A percentile compares a stretch with the other conserved stretches of the same genome.
These are phyloP conservation scores for Rubus parviflorus DNA, from an alignment of 306 rosid genomes.

Conservation along the genomic window DNA sequence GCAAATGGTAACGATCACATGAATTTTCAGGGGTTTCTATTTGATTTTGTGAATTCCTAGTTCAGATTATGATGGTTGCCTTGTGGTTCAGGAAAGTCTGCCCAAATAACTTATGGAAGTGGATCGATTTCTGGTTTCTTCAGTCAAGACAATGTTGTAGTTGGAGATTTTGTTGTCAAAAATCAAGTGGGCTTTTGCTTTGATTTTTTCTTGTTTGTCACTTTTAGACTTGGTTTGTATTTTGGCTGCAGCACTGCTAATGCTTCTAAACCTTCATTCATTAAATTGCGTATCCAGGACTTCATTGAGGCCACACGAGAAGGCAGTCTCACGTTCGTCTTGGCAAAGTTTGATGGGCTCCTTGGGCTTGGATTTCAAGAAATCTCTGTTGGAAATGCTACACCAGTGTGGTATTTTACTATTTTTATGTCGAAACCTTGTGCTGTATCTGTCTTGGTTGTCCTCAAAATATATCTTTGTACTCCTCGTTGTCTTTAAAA, in stretches of 20 bases:
- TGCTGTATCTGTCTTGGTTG: conserved; percentile 15
- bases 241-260: conserved; percentile 14
- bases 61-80: conserved; percentile 11
- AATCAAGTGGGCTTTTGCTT: conserved; percentile 51
- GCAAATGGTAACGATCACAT: conserved; percentile 49
- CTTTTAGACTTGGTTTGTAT: conserved; percentile 4
- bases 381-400: conserved; percentile 68
- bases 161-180: conserved; percentile 65
- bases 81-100: conserved; percentile 60
- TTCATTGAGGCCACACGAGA: conserved; percentile 82
- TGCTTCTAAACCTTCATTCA: neutral
- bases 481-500: neutral
- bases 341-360: conserved; percentile 80
- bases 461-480: conserved; percentile 4
- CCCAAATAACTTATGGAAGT: conserved; percentile 68
- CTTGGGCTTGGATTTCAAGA: conserved; percentile 93
- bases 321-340: conserved; percentile 66
- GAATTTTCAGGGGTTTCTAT: neutral
- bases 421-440: conserved; percentile 16
- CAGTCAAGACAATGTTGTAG: conserved; percentile 70
- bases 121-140: conserved; percentile 87
- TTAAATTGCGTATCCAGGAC: conserved; percentile 42
- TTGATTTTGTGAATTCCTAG: conserved; percentile 1
- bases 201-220: neutral
- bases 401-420: conserved; percentile 66